Conservation (phyloP, 2,329 filamentous ascomycete genomes). For the Boeremia lycopersici region DNA sequence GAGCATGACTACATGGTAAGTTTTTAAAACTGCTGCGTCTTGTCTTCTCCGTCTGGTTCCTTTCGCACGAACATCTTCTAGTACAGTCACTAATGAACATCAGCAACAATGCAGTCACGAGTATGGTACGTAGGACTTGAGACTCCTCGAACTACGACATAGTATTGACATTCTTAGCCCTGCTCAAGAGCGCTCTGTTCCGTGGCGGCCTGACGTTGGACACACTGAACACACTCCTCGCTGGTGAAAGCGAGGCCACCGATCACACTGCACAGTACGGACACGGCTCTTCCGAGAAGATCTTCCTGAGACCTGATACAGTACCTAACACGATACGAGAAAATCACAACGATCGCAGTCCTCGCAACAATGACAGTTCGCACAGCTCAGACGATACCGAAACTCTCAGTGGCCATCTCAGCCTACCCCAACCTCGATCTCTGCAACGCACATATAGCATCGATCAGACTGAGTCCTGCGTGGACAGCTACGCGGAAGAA, state of each 20-base stretch:
- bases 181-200: constrained; percentile 55
- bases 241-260: constrained; percentile 32
- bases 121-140: constrained; percentile 56
- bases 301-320: constrained; percentile 15
- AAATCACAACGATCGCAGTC: constrained; percentile 8
- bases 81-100: neutral
- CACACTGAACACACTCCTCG: constrained; percentile 56
- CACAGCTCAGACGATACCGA: constrained; percentile 30
- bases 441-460: constrained; percentile 26
- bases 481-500: constrained; percentile 23
- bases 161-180: constrained; percentile 41
- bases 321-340: constrained; percentile 17
- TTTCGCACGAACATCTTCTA: neutral
- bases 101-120: constrained; percentile 54
- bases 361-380: constrained; percentile 14
- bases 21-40: neutral
- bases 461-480: constrained; percentile 23
- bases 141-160: neutral
- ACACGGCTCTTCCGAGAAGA: constrained; percentile 21
- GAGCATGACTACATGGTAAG: constrained; percentile 68
- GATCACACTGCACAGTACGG: constrained; percentile 21
- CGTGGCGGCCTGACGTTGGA: constrained; percentile 57
- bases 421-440: constrained; percentile 15
- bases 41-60: neutral
- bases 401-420: constrained; percentile 22